Percentiles rank a stretch among this genome's conserved stretches.
Conservation (phyloP, 2,329 filamentous ascomycete species). For the Fusarium nelsonii region DNA sequence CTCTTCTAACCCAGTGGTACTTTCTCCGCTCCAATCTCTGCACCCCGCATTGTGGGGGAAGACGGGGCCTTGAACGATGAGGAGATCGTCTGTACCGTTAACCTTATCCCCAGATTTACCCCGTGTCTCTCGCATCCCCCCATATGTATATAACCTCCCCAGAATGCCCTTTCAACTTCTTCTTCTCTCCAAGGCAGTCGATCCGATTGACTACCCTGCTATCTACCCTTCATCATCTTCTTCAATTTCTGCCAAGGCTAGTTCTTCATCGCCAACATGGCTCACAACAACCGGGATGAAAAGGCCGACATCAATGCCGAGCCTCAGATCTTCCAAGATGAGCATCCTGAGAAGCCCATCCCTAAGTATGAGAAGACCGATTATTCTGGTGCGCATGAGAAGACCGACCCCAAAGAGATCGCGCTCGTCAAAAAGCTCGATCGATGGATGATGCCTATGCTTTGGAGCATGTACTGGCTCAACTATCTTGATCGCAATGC, state of each 20-base stretch:
- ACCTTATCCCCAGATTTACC: slow-evolving; percentile 9
- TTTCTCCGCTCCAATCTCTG: slow-evolving; percentile 9
- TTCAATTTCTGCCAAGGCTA: neutral
- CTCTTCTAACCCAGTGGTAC: neutral
- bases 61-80: slow-evolving; percentile 8
- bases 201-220: slow-evolving; percentile 25
- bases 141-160: slow-evolving; percentile 27
- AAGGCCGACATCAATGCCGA: slow-evolving; percentile 31
- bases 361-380: slow-evolving; percentile 40
- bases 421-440: slow-evolving; percentile 46
- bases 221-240: neutral
- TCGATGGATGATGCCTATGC: slow-evolving; percentile 51
- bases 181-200: slow-evolving; percentile 32
- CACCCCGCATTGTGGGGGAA: slow-evolving; percentile 36
- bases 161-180: neutral
- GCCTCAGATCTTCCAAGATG: slow-evolving; percentile 40
- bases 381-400: slow-evolving; percentile 47
- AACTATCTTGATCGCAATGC: slow-evolving; percentile 62
- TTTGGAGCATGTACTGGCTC: slow-evolving; percentile 58
- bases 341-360: slow-evolving; percentile 34
- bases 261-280: slow-evolving; percentile 14
- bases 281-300: slow-evolving; percentile 13
- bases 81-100: slow-evolving; percentile 1
- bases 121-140: neutral
- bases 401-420: slow-evolving; percentile 46